Evolutionary conservation across 2,329 filamentous ascomycete species (phyloP), one percentile per base, ranked within the genome.

Genomic region (Cladophialophora immunda): DNA sequence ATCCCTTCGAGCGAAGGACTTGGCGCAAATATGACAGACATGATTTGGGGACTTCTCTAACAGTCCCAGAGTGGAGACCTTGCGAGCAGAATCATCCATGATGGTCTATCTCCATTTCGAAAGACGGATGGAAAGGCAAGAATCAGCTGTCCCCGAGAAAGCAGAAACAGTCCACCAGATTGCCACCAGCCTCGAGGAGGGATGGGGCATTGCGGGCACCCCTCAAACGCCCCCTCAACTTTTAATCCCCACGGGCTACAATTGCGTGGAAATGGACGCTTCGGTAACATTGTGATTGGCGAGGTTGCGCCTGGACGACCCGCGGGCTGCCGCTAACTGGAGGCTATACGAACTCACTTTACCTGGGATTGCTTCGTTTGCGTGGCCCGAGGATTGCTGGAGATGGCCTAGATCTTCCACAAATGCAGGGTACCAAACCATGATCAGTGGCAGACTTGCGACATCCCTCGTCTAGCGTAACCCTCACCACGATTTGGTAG

Each of bases 1-100:
- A 54, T 54, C 52, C 17, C 52, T 54, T 32, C 52, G 52, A 17
- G 52, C 52, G 22, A 54, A 54, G 11, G 52, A 54, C 29, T 54
- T 54, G 52, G 22, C 52, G 29, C 52, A 54, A 8, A 30, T 32
- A 19, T 54, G 52, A 29, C 52, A 54, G 13, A 29, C 52, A 32
- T 54, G 52, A 22, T 27, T 32, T n/a, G 52, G 52, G 22, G 38
- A 19, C 38, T 9, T 45, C 7, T 45, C 38, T 6, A 19, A 19
- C 38, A 19, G n/a, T 19, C 5, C 38, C n/a, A 54, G 52, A 15
- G 25, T 29, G 17, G 25, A 27, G 5, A 54, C 22, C 17, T 5
- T 5, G 17, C 17, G 17, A 8, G 38, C n/a, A 45, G 38, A 45
- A 45, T 45, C 38, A 7, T 45, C 2, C 38, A 45, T 45, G 38